Base-by-base conservation (phyloP, 2,329 filamentous ascomycete species). In the Meredithiella fracta region DNA sequence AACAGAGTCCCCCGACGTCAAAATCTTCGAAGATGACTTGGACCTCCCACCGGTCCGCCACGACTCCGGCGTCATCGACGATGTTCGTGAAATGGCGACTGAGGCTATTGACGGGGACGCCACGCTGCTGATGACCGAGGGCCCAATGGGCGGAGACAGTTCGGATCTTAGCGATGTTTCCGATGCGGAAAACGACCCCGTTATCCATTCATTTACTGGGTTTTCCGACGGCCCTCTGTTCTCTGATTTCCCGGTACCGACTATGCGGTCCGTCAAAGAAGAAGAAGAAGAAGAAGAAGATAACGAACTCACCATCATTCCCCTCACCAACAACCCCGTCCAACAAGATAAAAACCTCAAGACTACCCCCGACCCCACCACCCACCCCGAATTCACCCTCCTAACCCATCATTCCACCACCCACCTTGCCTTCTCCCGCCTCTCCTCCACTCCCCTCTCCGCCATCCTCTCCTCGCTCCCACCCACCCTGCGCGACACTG, bases 391-490 rank as follows among this genome's bases (percentile, higher is more conserved):
- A 60, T 37, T 72, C 44, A 68, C 73, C 55, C 61, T 66, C 29
- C 66, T 92, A 61, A 77, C 78, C 63, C 94, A 96, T 68, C 92
- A 98, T 66, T 82, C 94, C 60, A 78, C 92, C 66, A 97, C 97
- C 69, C 92, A 98, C 69, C 79, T 98, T 29, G 92, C 92, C 31
- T 98, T 87, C 68, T 96, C 92, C 1, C 86, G 91, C 26, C 76
- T 97, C 5, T 90, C 91, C 15, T 94, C 90, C 0, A 92, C 88
- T 25, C 91, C 92, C 3, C 76, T 97, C 51, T 94, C 91, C 1
- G 86, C 83, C 52, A 92, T 98, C 57, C 76, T 96, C 71, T 83
- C 80, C 67, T 86, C 95, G 65, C 80, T 98, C 11, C 92, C 92
- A 1, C 64, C 74, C 1, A 76, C 80, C 60, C 76, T 80, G 65